Evolutionary conservation across 2,329 filamentous ascomycete species (phyloP), one percentile per base, ranked within the genome.

Genomic region (Chaetomium sp.): DNA sequence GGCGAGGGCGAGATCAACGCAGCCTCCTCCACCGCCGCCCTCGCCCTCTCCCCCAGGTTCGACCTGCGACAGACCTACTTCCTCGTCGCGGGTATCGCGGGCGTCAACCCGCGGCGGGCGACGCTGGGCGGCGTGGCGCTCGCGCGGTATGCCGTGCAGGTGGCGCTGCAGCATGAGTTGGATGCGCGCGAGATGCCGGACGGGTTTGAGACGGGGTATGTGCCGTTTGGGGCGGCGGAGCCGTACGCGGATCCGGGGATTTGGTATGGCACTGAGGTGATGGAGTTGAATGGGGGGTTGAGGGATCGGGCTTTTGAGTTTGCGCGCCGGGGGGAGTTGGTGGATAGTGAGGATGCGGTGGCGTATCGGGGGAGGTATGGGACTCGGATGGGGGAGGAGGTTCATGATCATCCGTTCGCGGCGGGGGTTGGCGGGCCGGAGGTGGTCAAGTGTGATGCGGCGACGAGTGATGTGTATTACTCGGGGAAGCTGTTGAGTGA

Each of bases 381-480:
- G n/a, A n/a, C n/a, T n/a, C 10, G 21, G 3, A 2, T 3, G 47
- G 47, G n/a, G 4, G 10, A 49, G 6, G 47, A 19, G 47, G 38
- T 19, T 5, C 16, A 12, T 6, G 38, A 6, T 5, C 16, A 12
- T 6, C 10, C 3, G 38, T 49, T 23, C 25, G 47, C 10, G 19
- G 47, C 21, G n/a, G 47, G n/a, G 19, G n/a, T 49, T 4, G 47
- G 7, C 5, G 47, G 47, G 47, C 47, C 47, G 21, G 19, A 12
- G n/a, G 47, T 49, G n/a, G 47, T 49, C 21, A 49, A 23, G 47
- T 49, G 21, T 25, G 47, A 49, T 49, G 21, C 47, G 21, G 47
- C 47, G 21, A 49, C 47, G 47, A 49, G 47, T 25, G 47, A 49
- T 49, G 47, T 49, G 19, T 49, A 49, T 49, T 49, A 49, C 47